phyloP scores from a whole-genome alignment of 768 basidiomycete genomes.

The Trichaptum fuscoviolaceum region DNA sequence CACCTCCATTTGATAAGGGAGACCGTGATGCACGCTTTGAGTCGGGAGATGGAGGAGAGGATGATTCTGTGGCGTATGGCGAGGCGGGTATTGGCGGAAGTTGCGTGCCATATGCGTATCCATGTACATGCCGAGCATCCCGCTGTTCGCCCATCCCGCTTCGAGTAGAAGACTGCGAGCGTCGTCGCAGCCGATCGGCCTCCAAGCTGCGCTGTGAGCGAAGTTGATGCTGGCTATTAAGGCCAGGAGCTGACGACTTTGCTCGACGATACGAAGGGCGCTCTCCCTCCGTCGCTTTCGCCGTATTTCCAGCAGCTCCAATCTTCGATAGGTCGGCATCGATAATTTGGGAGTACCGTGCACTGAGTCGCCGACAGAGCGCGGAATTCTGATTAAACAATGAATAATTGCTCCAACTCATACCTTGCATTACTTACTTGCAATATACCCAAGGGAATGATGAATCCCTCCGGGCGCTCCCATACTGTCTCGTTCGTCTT shows the following conservation, averaged over 20 bases:
- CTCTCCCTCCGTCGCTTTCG: neutral
- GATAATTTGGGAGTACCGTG: neutral
- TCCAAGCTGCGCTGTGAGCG: conserved; percentile 11
- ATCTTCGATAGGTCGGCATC: neutral
- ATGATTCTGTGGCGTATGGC: conserved; percentile 57
- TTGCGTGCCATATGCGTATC: conserved; percentile 24
- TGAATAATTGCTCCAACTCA: neutral
- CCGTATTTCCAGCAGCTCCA: neutral
- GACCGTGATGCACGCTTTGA: conserved; percentile 29
- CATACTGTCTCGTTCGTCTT: conserved; percentile 88
- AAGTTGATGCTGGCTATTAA: neutral
- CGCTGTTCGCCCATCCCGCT: conserved; percentile 26
- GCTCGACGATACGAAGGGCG: neutral
- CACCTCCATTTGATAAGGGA: conserved; percentile 10
- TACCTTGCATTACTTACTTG: conserved; percentile 46
- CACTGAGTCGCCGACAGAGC: conserved; percentile 62
- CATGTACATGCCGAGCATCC: conserved; percentile 20
- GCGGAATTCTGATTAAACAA: conserved; percentile 53
- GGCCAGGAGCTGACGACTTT: neutral
- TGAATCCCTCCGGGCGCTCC: conserved; percentile 85
- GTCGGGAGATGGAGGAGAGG: conserved; percentile 51
- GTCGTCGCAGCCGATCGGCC: conserved; percentile 16
- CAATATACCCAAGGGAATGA: conserved; percentile 85
- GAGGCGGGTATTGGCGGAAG: conserved; percentile 42
- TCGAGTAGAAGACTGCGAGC: conserved; percentile 29